phyloP scores from a whole-genome alignment of 306 rosid species.

The Citrullus mucosospermus region DNA sequence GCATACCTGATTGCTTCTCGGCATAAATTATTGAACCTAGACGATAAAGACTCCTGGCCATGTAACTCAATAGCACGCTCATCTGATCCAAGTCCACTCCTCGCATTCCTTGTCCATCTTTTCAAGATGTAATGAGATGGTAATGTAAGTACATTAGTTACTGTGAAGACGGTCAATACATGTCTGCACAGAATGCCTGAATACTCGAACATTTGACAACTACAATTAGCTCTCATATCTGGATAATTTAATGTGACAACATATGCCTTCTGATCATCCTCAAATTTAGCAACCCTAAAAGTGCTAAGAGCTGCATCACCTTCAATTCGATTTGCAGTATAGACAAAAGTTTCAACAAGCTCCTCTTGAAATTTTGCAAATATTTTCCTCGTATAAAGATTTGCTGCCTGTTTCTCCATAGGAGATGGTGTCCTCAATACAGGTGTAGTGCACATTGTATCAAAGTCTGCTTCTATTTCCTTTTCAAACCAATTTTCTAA shows the following conservation, averaged over 20 bases:
- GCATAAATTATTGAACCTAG: slow-evolving; percentile 57
- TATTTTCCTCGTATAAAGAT: slow-evolving; percentile 68
- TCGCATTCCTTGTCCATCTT: slow-evolving; percentile 94
- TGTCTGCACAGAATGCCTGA: slow-evolving; percentile 90
- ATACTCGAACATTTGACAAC: slow-evolving; percentile 93
- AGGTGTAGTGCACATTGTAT: slow-evolving; percentile 64
- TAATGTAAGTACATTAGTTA: slow-evolving; percentile 73
- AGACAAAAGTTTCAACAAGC: slow-evolving; percentile 86
- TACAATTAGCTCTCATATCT: slow-evolving; percentile 75
- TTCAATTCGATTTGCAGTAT: slow-evolving; percentile 83
- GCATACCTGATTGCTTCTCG: slow-evolving; percentile 77
- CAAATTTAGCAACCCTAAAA: slow-evolving; percentile 84
- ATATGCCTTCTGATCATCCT: slow-evolving; percentile 72
- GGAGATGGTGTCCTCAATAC: slow-evolving; percentile 84
- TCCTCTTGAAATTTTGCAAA: slow-evolving; percentile 84
- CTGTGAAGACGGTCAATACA: slow-evolving; percentile 76
- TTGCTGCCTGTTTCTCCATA: slow-evolving; percentile 90
- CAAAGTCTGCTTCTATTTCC: slow-evolving; percentile 81
- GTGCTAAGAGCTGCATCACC: slow-evolving; percentile 74
- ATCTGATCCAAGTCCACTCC: slow-evolving; percentile 38
- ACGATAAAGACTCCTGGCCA: slow-evolving; percentile 49
- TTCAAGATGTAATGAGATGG: slow-evolving; percentile 74
- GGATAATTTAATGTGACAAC: slow-evolving; percentile 51
- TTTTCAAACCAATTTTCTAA: slow-evolving; percentile 65
- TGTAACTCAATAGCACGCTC: slow-evolving; percentile 47